Evolutionary conservation across 768 basidiomycete species (phyloP).

Genomic region (Mycena crocata): DNA sequence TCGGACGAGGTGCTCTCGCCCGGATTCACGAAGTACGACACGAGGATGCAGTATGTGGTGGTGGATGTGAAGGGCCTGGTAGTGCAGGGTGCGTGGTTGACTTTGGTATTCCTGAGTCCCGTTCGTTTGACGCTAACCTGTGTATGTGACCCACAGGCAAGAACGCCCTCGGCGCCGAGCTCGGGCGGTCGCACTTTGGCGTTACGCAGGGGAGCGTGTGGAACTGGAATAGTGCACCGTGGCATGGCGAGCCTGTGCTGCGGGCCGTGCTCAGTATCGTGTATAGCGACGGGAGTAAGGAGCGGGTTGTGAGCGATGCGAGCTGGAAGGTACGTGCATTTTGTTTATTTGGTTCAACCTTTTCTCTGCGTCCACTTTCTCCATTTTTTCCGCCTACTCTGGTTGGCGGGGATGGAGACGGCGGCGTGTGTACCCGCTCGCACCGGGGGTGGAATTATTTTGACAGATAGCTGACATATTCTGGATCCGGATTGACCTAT

Average conservation of each 20-base stretch:
- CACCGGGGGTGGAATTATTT: too few relatives aligned
- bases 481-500: too few relatives aligned
- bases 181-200: slow-evolving; percentile 44
- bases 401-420: too few relatives aligned
- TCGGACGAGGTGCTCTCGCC: slow-evolving; percentile 44
- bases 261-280: slow-evolving; percentile 39
- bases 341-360: too few relatives aligned
- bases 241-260: slow-evolving; percentile 44
- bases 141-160: too few relatives aligned
- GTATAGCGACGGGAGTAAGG: slow-evolving; percentile 40
- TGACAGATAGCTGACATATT: too few relatives aligned
- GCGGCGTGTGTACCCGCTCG: too few relatives aligned
- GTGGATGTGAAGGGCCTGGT: slow-evolving; percentile 34
- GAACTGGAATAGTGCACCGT: slow-evolving; percentile 44
- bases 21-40: slow-evolving; percentile 47
- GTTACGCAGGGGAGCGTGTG: slow-evolving; percentile 44
- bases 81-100: too few relatives aligned
- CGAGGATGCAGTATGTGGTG: slow-evolving; percentile 39
- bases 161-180: slow-evolving; percentile 40
- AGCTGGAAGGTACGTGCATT: slow-evolving; percentile 37
- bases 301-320: slow-evolving; percentile 34
- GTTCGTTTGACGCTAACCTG: too few relatives aligned
- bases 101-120: too few relatives aligned
- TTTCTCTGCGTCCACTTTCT: too few relatives aligned
- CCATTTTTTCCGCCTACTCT: too few relatives aligned